These are phyloP conservation scores for Onygenales sp. DNA, from an alignment of 2,329 filamentous ascomycete species.

Conservation along the genomic window DNA sequence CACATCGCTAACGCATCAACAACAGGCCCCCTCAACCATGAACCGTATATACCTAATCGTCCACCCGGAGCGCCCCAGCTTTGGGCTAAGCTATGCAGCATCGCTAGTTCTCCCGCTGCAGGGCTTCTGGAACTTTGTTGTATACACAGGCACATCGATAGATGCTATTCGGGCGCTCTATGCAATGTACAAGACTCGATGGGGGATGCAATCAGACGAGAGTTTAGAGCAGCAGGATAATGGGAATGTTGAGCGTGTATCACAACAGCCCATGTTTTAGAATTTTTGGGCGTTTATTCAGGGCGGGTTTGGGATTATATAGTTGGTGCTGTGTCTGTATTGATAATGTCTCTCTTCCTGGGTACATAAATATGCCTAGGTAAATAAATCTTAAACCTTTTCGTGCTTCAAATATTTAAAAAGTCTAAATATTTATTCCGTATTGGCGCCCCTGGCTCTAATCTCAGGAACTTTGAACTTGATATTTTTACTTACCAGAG, in stretches of 20 bases:
- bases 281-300: too few species aligned
- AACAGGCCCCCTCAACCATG: constrained; percentile 56
- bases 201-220: neutral
- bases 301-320: too few species aligned
- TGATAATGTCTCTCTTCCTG: too few species aligned
- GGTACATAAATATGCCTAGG: too few species aligned
- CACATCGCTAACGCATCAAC: neutral
- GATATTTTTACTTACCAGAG: too few species aligned
- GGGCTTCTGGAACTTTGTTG: constrained; percentile 74
- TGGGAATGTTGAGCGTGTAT: neutral
- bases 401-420: too few species aligned
- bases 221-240: neutral
- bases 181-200: neutral
- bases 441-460: too few species aligned
- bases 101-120: constrained; percentile 70
- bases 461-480: too few species aligned
- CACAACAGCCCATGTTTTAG: too few species aligned
- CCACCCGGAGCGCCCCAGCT: constrained; percentile 42
- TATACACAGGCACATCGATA: constrained; percentile 62
- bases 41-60: constrained; percentile 66
- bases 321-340: too few species aligned
- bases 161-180: neutral
- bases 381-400: too few species aligned
- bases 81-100: constrained; percentile 58
- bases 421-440: too few species aligned